Evolutionary conservation across 2,329 filamentous ascomycete species (phyloP), one percentile per base, ranked within the genome.

Genomic region (Penicillium rolfsii): DNA sequence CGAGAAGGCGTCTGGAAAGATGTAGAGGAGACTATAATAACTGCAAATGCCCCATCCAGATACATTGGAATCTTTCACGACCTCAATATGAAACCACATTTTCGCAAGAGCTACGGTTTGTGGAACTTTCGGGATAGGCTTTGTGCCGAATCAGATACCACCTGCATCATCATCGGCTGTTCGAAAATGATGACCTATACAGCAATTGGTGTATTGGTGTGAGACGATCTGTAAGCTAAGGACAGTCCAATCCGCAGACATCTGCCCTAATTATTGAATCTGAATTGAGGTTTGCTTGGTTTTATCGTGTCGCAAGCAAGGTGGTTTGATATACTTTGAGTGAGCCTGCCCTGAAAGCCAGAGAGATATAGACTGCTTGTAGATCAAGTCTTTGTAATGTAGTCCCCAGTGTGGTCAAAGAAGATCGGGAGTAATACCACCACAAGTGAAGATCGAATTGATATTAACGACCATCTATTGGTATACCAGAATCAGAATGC

Each of bases 401-500:
- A 28, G 16, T 14, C 45, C 14, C 14, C 24, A n/a, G 5, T 14
- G 16, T 49, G 46, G 22, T 35, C 28, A 22, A 50, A 33, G 35
- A 7, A 22, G 28, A 50, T 4, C 30, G n/a, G 22, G 9, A 9
- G 46, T 35, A 22, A 35, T 22, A 22, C 46, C 35, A 22, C 3
- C 11, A 24, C 24, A 49, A 57, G 28, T 40, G 55, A 50, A 50
- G 55, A 50, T 57, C 55, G 55, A 57, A 49, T 41, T 38, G 30
- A 19, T 19, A 40, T 43, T 63, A 64, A 65, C 67, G 62, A 68
- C 68, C 64, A 70, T 74, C 67, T 74, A 72, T 74, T 71, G 68
- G 70, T 74, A 75, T 72, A 70, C 69, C 71, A 71, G 70, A 67
- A 69, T 66, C 64, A 71, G 69, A 70, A 73, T 72, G 68, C 67